Conservation (phyloP, 306 rosid genomes). For the Neltuma alba region DNA sequence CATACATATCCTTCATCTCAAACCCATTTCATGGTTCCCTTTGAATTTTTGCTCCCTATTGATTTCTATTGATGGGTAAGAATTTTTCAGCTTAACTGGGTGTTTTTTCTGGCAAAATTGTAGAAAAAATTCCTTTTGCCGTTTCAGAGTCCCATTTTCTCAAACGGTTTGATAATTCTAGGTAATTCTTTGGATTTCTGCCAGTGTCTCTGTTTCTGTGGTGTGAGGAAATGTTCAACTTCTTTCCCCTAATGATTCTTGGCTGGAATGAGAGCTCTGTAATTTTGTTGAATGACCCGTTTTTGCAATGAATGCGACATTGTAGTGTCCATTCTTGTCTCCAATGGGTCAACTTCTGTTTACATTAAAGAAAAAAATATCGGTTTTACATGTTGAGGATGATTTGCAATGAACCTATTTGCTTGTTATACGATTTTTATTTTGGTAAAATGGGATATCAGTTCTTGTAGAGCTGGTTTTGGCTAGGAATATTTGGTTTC, state of each 20-base stretch:
- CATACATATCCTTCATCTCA: not conserved
- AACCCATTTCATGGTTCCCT: not conserved
- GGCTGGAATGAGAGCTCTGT: slow-evolving; percentile 27
- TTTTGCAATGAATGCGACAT: slow-evolving; percentile 29
- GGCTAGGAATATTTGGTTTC: slow-evolving; percentile 21
- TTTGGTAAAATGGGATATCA: not conserved
- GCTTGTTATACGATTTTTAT: slow-evolving; percentile 16
- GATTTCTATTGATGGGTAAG: not conserved
- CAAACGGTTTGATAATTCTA: slow-evolving; percentile 30
- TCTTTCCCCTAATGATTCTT: slow-evolving; percentile 18
- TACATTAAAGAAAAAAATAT: not conserved
- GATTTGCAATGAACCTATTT: slow-evolving; percentile 1
- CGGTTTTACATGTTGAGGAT: not conserved
- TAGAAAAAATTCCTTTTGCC: not conserved
- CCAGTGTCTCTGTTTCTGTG: slow-evolving; percentile 26
- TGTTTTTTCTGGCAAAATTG: slow-evolving; percentile 8
- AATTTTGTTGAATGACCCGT: slow-evolving; percentile 16
- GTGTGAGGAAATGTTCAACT: slow-evolving; percentile 21
- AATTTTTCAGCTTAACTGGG: not conserved
- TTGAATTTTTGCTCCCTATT: not conserved
- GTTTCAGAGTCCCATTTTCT: slow-evolving; percentile 28
- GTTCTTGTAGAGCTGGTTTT: slow-evolving; percentile 20
- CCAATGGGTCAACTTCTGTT: not conserved
- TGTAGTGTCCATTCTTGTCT: slow-evolving; percentile 5
- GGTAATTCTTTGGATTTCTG: slow-evolving; percentile 1